These are phyloP conservation scores for Blepharisma stoltei DNA, from an alignment of 73 alveolate genomes.

Conservation along the genomic window DNA sequence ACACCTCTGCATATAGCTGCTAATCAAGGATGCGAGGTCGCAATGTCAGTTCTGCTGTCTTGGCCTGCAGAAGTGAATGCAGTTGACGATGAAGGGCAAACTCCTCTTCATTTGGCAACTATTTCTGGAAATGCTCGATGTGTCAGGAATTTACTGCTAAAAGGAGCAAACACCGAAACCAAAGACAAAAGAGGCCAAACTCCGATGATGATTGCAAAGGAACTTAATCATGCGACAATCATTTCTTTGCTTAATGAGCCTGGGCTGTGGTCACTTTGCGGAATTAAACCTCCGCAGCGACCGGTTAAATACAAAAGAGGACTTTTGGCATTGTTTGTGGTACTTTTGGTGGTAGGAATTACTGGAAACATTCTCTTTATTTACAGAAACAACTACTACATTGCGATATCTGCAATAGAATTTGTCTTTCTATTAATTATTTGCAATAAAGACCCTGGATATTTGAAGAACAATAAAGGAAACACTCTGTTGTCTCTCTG, in stretches of 20 bases:
- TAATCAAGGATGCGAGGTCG: constrained; percentile 72
- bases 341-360: neutral
- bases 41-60: constrained; percentile 43
- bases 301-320: neutral
- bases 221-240: constrained; percentile 31
- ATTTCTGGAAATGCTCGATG: constrained; percentile 48
- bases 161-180: constrained; percentile 61
- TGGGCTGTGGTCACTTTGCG: neutral
- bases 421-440: neutral
- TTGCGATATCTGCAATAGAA: neutral
- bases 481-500: constrained; percentile 13
- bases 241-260: neutral
- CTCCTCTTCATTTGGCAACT: constrained; percentile 64
- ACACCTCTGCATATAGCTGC: constrained; percentile 84
- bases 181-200: constrained; percentile 53
- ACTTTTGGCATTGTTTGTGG: neutral
- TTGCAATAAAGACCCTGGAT: constrained; percentile 14
- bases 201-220: constrained; percentile 50
- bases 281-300: constrained; percentile 7
- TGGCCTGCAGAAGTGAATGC: neutral
- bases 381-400: neutral
- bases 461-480: neutral
- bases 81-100: constrained; percentile 47
- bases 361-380: neutral
- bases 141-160: constrained; percentile 60